A percentile compares a stretch with the other conserved stretches of the same genome.
These are phyloP conservation scores for Neurospora tetraspora DNA, from an alignment of 495 filamentous ascomycete genomes.

Conservation along the genomic window DNA sequence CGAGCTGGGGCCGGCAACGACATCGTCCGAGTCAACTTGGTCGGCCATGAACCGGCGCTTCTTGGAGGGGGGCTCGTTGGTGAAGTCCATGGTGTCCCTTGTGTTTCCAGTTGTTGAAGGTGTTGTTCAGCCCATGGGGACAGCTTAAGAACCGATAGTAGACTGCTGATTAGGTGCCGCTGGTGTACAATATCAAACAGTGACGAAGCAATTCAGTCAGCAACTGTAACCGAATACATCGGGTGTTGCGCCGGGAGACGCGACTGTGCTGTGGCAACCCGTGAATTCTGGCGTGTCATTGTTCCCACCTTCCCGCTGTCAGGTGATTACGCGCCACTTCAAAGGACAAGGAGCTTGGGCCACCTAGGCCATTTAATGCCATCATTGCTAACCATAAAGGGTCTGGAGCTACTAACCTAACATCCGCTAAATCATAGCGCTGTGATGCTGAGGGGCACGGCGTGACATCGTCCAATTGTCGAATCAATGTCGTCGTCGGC, in stretches of 20 bases:
- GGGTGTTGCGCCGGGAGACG: slow-evolving; percentile 21
- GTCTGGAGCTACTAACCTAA: background rate
- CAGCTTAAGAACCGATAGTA: background rate
- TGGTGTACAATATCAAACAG: background rate
- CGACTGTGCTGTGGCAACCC: slow-evolving; percentile 11
- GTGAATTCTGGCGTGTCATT: slow-evolving; percentile 20
- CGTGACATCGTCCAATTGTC: background rate
- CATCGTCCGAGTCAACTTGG: slow-evolving; percentile 22
- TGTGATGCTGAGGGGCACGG: too few relatives aligned
- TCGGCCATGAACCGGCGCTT: slow-evolving; percentile 76
- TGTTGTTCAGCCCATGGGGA: background rate
- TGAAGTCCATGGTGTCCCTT: slow-evolving; percentile 40
- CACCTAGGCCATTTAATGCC: background rate
- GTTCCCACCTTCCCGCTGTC: slow-evolving; percentile 2
- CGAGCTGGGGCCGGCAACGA: background rate
- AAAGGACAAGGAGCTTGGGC: background rate
- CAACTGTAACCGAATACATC: background rate
- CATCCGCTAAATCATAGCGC: too few relatives aligned
- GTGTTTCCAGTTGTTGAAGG: background rate
- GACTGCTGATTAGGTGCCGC: background rate
- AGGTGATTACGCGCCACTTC: slow-evolving; percentile 16
- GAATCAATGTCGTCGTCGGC: background rate
- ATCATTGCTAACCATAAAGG: background rate
- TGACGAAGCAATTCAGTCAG: background rate
- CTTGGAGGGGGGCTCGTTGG: slow-evolving; percentile 59